Evolutionary conservation across 2,329 filamentous ascomycete species (phyloP).

Genomic region (Trichoderma brevicompactum): DNA sequence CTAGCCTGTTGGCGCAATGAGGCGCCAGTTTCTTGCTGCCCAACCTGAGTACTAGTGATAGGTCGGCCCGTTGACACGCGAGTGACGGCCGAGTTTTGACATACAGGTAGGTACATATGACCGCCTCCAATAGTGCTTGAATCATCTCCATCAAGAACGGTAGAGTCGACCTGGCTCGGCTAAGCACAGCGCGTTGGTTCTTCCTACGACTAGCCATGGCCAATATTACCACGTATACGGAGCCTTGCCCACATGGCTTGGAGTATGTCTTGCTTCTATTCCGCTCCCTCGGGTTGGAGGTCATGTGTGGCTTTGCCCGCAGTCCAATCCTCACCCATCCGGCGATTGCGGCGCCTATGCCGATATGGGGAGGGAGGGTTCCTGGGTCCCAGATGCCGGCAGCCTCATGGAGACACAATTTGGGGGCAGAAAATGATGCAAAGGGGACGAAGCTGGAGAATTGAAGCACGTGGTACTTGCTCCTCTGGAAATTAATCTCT

Average conservation of each 20-base stretch:
- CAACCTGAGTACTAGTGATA: slow-evolving; percentile 9
- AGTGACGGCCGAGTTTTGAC: not conserved
- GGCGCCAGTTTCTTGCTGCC: slow-evolving; percentile 18
- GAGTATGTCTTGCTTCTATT: slow-evolving; percentile 28
- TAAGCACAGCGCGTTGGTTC: slow-evolving; percentile 8
- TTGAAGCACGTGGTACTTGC: slow-evolving; percentile 19
- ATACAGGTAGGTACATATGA: not conserved
- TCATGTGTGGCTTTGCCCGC: slow-evolving; percentile 20
- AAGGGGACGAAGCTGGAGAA: slow-evolving; percentile 18
- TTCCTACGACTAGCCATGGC: not conserved
- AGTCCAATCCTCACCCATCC: slow-evolving; percentile 17
- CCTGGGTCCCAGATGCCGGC: slow-evolving; percentile 5
- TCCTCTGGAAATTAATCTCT: slow-evolving; percentile 20
- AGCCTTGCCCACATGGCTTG: slow-evolving; percentile 26
- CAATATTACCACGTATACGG: slow-evolving; percentile 8
- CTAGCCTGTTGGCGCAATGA: not conserved
- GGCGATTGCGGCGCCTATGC: slow-evolving; percentile 15
- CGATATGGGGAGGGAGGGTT: not conserved
- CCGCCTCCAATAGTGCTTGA: slow-evolving; percentile 4
- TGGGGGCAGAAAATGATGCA: slow-evolving; percentile 13
- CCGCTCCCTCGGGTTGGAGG: slow-evolving; percentile 20
- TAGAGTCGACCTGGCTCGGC: slow-evolving; percentile 16
- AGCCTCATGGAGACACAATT: slow-evolving; percentile 14
- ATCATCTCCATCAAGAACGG: not conserved
- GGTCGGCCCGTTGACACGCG: slow-evolving; percentile 16